phyloP scores from a whole-genome alignment of 495 filamentous ascomycete species.

The Aspergillus bertholletiae region DNA sequence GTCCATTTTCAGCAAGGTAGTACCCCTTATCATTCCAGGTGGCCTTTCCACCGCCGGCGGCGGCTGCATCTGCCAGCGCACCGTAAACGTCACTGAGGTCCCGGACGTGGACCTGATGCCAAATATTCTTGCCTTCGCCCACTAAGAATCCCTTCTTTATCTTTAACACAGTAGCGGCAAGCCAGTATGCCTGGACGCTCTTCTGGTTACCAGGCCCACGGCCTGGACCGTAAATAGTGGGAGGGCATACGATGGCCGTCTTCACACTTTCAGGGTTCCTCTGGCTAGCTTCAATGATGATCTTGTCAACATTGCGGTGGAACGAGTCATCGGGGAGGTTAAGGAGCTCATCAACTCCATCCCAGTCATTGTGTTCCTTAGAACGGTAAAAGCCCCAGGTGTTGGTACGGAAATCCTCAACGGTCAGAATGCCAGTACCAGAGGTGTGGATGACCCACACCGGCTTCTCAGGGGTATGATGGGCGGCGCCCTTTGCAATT shows the following conservation, averaged over 20 bases:
- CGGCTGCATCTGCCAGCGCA: conserved; percentile 62
- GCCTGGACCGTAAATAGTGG: conserved; percentile 74
- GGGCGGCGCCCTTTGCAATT: conserved; percentile 43
- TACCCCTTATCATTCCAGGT: conserved; percentile 74
- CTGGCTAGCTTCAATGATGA: conserved; percentile 47
- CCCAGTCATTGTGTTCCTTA: conserved; percentile 60
- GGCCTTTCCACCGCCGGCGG: conserved; percentile 53
- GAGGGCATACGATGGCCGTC: conserved; percentile 73
- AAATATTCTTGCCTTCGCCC: conserved; percentile 60
- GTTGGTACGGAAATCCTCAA: conserved; percentile 45
- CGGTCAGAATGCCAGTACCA: conserved; percentile 57
- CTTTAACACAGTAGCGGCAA: conserved; percentile 55
- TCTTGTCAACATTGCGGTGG: conserved; percentile 61
- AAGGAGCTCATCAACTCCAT: conserved; percentile 52
- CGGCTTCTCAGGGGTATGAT: conserved; percentile 39
- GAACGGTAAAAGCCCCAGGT: conserved; percentile 50
- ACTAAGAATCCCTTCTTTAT: conserved; percentile 62
- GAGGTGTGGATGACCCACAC: conserved; percentile 61
- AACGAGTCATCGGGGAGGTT: conserved; percentile 52
- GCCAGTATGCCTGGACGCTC: conserved; percentile 60
- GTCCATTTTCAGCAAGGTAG: conserved; percentile 69
- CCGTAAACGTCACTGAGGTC: conserved; percentile 68
- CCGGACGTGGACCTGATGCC: conserved; percentile 72
- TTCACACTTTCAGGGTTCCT: conserved; percentile 46
- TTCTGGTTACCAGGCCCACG: conserved; percentile 66